Evolutionary conservation across 2,329 filamentous ascomycete genomes (phyloP).

Genomic region (Colletotrichum sp.): DNA sequence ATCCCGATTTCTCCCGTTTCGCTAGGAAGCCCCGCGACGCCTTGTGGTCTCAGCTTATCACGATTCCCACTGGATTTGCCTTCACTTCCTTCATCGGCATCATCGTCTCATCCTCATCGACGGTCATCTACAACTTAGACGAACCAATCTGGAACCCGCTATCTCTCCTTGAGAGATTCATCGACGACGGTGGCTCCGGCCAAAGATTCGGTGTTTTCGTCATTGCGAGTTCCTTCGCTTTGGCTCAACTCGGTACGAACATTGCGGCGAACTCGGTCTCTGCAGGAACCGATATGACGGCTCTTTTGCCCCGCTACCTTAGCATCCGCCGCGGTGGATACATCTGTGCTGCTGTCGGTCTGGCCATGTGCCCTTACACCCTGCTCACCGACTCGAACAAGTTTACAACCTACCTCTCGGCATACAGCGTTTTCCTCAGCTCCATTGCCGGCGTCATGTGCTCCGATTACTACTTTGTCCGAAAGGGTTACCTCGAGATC

Average conservation of each 20-base stretch:
- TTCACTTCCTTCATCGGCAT: conserved; percentile 87
- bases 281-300: conserved; percentile 82
- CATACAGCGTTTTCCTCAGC: conserved; percentile 93
- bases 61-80: conserved; percentile 74
- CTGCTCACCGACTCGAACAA: conserved; percentile 76
- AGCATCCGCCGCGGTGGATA: conserved; percentile 89
- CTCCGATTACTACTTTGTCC: conserved; percentile 85
- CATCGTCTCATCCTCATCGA: conserved; percentile 75
- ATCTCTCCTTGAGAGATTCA: conserved; percentile 67
- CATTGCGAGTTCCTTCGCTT: conserved; percentile 71
- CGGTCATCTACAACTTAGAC: conserved; percentile 66
- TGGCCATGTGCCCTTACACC: conserved; percentile 88
- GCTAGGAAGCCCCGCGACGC: conserved; percentile 77
- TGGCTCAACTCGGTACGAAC: conserved; percentile 86
- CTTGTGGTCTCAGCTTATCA: conserved; percentile 79
- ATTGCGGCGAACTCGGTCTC: conserved; percentile 88
- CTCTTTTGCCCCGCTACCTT: conserved; percentile 78
- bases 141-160: conserved; percentile 78
- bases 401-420: conserved; percentile 90
- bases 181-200: conserved; percentile 69
- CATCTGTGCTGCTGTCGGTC: conserved; percentile 78
- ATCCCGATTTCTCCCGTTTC: conserved; percentile 87
- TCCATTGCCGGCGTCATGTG: conserved; percentile 93
- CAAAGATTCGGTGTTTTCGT: conserved; percentile 79
- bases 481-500: conserved; percentile 80